phyloP scores from a whole-genome alignment of 495 filamentous ascomycete species.

The Cudoniella acicularis region DNA sequence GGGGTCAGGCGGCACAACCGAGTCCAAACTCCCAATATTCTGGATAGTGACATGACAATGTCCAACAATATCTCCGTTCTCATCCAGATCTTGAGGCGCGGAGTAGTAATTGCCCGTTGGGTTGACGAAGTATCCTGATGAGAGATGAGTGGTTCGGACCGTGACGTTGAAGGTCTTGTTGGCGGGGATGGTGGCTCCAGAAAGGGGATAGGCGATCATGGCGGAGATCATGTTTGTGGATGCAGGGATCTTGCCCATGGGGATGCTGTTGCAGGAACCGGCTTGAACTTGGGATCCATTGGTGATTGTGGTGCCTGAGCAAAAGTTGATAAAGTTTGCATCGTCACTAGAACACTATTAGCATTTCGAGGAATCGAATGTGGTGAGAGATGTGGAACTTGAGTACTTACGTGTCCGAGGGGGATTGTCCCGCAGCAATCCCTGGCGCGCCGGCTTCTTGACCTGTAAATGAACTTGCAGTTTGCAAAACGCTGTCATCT shows the following conservation, averaged over 20 bases:
- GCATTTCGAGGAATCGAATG: no score
- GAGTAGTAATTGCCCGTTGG: conserved; percentile 59
- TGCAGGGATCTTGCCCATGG: conserved; percentile 67
- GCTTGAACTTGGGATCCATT: conserved; percentile 58
- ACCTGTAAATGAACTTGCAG: no score
- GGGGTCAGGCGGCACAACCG: conserved; percentile 48
- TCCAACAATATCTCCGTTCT: conserved; percentile 55
- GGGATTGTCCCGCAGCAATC: no score
- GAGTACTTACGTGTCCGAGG: no score
- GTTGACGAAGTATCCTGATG: conserved; percentile 63
- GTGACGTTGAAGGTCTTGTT: conserved; percentile 52
- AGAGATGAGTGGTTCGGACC: conserved; percentile 55
- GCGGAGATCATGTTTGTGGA: conserved; percentile 61
- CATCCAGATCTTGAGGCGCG: conserved; percentile 55
- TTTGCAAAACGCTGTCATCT: no score
- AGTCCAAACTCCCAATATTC: conserved; percentile 47
- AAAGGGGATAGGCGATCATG: conserved; percentile 52
- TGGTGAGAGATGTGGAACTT: no score
- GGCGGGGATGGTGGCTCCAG: conserved; percentile 42
- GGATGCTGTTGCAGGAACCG: conserved; percentile 67
- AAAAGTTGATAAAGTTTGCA: conserved; percentile 69
- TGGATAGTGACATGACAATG: conserved; percentile 71
- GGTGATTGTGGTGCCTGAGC: conserved; percentile 59
- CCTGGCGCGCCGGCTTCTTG: no score
- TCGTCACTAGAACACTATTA: conserved; percentile 35